Conservation (phyloP, 2,329 filamentous ascomycete genomes). For the Aureobasidium sp. region DNA sequence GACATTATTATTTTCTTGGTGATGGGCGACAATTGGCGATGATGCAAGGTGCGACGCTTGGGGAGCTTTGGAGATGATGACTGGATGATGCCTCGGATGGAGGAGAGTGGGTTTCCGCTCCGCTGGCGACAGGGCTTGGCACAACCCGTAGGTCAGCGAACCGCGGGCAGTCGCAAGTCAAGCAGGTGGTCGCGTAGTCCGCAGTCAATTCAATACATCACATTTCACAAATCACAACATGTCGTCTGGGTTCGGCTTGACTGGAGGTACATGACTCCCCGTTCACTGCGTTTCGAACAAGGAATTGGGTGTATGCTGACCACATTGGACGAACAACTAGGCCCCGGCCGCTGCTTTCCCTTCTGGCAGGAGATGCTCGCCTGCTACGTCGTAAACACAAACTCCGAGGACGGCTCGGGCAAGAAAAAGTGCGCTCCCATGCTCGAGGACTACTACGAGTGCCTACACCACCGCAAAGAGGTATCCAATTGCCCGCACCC, state of each 20-base stretch:
- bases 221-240: slow-evolving; percentile 39
- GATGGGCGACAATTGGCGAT: neutral
- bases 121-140: neutral
- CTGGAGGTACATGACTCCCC: slow-evolving; percentile 55
- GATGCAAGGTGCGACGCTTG: neutral
- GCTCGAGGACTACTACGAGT: slow-evolving; percentile 97
- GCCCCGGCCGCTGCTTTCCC: slow-evolving; percentile 80
- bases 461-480: slow-evolving; percentile 98
- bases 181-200: neutral
- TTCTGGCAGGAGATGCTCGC: slow-evolving; percentile 99
- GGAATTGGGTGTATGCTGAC: neutral
- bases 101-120: neutral
- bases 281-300: neutral
- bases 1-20: slow-evolving; percentile 1
- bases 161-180: neutral
- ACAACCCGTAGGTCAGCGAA: neutral
- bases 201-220: neutral
- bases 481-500: slow-evolving; percentile 42
- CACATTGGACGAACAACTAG: slow-evolving; percentile 30
- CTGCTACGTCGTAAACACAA: slow-evolving; percentile 94
- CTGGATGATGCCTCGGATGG: neutral
- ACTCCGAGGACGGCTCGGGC: slow-evolving; percentile 65
- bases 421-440: slow-evolving; percentile 80
- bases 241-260: slow-evolving; percentile 76
- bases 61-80: neutral